Base-by-base conservation (phyloP, 2,329 filamentous ascomycete genomes). In the Alternaria infectoria region DNA sequence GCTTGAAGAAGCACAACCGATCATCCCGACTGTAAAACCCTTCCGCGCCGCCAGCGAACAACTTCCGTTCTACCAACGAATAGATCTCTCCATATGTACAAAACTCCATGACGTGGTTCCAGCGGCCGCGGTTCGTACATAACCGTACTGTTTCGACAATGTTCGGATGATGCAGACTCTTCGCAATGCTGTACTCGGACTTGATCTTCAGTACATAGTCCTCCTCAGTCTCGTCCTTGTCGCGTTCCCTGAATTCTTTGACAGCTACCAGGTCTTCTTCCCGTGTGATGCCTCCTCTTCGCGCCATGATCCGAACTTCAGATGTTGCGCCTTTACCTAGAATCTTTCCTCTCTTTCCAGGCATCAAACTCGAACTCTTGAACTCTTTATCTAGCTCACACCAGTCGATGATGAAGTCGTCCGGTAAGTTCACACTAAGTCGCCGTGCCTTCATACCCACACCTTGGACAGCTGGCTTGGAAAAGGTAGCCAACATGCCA, bases 61-160 rank as follows among this genome's bases (percentile, higher is more conserved):
- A 67, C 44, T 79, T 79, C 21, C 77, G 90, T 68, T 90, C 87
- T 43, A 96, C 90, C 12, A 97, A 82, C 65, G 86, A 85, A 77
- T 91, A 95, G 6, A 97, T 83, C 74, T 97, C 93, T 49, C 93
- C 93, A 69, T 93, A 88, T 4, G 88, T 86, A 81, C 93, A 97
- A 78, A 92, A 96, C 77, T 97, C 93, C 93, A 97, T 97, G 59
- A 97, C 92, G 77, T 96, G 92, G 77, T 93, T 94, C 91, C 92
- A 96, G 43, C 90, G 89, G 30, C 88, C 88, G 69, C 89, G 87
- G 69, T 93, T 86, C 13, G 87, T 80, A 81, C 93, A 96, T 6
- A 97, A 84, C 28, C 90, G 88, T 59, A 93, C 82, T 0, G 92
- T 94, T 79, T 93, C 88, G 67, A 97, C 91, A 71, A 97, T 92